Evolutionary conservation across 2,329 filamentous ascomycete species (phyloP), one percentile per base, ranked within the genome.

Genomic region (Sclerotinia trifoliorum): DNA sequence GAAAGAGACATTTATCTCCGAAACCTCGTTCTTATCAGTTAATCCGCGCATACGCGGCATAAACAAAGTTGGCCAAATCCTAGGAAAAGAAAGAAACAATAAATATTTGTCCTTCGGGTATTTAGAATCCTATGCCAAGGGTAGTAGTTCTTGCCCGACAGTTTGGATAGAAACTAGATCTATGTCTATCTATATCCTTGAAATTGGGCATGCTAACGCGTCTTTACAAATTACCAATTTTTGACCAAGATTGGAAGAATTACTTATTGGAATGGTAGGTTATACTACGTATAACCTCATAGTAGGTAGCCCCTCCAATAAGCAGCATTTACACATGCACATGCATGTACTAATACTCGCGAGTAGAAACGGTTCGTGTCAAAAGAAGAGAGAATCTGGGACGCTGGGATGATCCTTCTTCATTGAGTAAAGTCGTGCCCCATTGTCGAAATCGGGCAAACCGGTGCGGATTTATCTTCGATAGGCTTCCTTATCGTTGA

Each of bases 401-500:
- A 21, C 19, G 15, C 26, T 1, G 26, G 39, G 24, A 60, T 48
- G 57, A 60, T 60, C 57, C 42, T 60, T 21, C 19, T 15, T 60
- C 32, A 26, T 60, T 17, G 42, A 32, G 57, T 32, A 21, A 48
- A 19, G 24, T 48, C 8, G 24, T 19, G 46, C 29, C 8, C 46
- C 60, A 39, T 62, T 13, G 6, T 5, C n/a, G 39, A 24, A 39
- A 62, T 21, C 32, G 60, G 60, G 60, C 46, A 51, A 39, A 62
- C 46, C 21, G 58, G 49, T 35, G 29, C 49, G 44, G 29, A 10
- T 35, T 35, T 19, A 19, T 39, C 24, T 19, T 19, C 26, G 58
- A 62, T 62, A 51, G 46, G 29, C 46, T 24, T 39, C n/a, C 46
- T 62, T 42, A 62, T 62, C 60, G n/a, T 26, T 10, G 46, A 62